Evolutionary conservation across 1,139 yeast species (phyloP).

Genomic region (Casaregolazyma lundiana): DNA sequence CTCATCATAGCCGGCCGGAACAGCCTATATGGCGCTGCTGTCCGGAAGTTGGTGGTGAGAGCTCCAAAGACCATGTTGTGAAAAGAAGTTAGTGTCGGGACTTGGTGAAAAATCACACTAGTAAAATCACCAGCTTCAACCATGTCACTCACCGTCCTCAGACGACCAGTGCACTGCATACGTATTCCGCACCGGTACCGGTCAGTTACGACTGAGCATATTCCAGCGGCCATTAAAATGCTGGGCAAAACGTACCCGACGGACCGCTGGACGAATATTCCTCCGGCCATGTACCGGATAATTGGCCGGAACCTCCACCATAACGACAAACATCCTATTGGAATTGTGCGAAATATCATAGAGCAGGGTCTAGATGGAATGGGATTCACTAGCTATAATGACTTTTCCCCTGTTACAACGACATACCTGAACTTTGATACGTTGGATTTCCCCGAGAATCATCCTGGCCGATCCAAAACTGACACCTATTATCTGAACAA

Average conservation of each 20-base stretch:
- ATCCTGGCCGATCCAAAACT: constrained; percentile 87
- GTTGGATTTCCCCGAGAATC: constrained; percentile 85
- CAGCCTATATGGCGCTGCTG: neutral
- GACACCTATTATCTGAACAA: constrained; percentile 89
- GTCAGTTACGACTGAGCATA: neutral
- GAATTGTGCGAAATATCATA: constrained; percentile 71
- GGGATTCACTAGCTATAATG: constrained; percentile 77
- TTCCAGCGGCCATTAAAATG: constrained; percentile 26
- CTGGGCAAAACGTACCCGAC: constrained; percentile 51
- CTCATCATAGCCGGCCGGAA: constrained; percentile 7
- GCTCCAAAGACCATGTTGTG: neutral
- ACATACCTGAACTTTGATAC: constrained; percentile 84
- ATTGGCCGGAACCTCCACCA: constrained; percentile 73
- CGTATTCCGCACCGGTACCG: neutral
- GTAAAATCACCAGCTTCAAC: neutral
- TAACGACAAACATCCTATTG: constrained; percentile 78
- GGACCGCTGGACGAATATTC: constrained; percentile 84
- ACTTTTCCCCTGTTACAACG: constrained; percentile 79
- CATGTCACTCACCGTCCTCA: neutral
- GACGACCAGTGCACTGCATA: neutral
- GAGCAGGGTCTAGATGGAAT: constrained; percentile 60
- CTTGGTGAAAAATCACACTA: neutral
- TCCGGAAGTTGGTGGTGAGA: neutral
- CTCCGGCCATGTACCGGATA: constrained; percentile 64
- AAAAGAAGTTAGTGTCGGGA: neutral